Conservation (phyloP, 169 alveolate genomes). For the Ichthyophthirius multifiliis region DNA sequence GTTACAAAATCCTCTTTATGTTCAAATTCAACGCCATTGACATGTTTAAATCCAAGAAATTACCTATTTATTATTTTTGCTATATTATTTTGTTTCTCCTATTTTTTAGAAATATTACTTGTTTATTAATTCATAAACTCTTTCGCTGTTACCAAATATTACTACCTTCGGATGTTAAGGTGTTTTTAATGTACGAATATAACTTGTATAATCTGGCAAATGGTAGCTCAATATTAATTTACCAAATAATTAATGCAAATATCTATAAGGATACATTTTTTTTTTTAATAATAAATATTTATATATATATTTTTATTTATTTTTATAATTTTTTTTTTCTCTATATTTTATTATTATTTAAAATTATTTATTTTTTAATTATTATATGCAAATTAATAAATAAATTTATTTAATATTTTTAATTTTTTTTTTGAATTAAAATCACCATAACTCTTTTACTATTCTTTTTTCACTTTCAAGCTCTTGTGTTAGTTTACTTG, state of each 20-base stretch:
- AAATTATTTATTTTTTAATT: too few relatives aligned
- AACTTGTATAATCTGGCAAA: background rate
- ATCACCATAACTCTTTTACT: slow-evolving; percentile 68
- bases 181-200: background rate
- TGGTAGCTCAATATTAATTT: background rate
- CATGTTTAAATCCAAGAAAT: background rate
- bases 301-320: too few relatives aligned
- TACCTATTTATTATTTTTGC: background rate
- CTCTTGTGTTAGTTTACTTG: slow-evolving; percentile 16
- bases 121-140: slow-evolving; percentile 2
- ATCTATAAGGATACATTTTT: background rate
- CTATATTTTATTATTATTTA: too few relatives aligned
- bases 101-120: background rate
- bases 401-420: too few relatives aligned
- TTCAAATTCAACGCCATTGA: background rate
- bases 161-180: slow-evolving; percentile 2
- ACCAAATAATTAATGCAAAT: background rate
- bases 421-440: too few relatives aligned
- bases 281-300: too few relatives aligned
- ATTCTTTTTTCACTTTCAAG: slow-evolving; percentile 50
- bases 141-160: background rate
- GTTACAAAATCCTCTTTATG: background rate
- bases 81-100: background rate
- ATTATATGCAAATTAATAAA: too few relatives aligned
- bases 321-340: too few relatives aligned